A percentile compares a stretch with the other conserved stretches of the same genome.
These are phyloP conservation scores for Phalaenopsis aphrodite DNA, from an alignment of 106 monocot genomes.

Conservation along the genomic window DNA sequence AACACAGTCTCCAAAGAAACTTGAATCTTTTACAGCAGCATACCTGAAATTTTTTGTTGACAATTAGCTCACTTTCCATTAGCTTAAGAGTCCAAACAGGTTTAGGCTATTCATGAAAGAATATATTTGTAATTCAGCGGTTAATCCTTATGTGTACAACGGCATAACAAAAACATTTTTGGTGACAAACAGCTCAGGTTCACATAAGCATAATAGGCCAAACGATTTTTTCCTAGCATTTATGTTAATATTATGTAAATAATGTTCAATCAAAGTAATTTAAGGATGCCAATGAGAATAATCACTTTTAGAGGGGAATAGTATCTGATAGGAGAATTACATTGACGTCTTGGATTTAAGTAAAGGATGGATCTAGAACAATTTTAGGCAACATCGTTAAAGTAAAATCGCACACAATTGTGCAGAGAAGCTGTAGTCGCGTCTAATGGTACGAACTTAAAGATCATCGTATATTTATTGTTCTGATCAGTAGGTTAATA, in stretches of 20 bases:
- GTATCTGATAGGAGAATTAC: neutral
- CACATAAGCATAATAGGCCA: neutral
- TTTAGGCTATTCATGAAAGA: neutral
- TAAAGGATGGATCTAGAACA: neutral
- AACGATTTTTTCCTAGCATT: neutral
- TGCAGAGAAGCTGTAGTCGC: neutral
- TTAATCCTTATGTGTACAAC: neutral
- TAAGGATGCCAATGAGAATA: neutral
- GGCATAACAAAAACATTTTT: neutral
- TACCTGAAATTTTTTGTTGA: neutral
- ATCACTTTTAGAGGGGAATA: neutral
- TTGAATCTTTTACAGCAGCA: neutral
- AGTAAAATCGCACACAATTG: neutral
- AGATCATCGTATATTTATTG: neutral
- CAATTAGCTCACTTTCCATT: neutral
- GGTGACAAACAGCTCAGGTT: neutral
- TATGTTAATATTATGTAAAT: neutral
- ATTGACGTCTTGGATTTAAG: neutral
- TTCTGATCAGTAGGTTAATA: neutral
- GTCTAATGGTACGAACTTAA: neutral
- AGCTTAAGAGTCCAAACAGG: neutral
- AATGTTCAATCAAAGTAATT: neutral
- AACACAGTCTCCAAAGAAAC: neutral
- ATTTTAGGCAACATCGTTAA: neutral
- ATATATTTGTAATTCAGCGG: neutral